These are phyloP conservation scores for Capsicum baccatum DNA, from an alignment of 257 asterid genomes.

Conservation along the genomic window DNA sequence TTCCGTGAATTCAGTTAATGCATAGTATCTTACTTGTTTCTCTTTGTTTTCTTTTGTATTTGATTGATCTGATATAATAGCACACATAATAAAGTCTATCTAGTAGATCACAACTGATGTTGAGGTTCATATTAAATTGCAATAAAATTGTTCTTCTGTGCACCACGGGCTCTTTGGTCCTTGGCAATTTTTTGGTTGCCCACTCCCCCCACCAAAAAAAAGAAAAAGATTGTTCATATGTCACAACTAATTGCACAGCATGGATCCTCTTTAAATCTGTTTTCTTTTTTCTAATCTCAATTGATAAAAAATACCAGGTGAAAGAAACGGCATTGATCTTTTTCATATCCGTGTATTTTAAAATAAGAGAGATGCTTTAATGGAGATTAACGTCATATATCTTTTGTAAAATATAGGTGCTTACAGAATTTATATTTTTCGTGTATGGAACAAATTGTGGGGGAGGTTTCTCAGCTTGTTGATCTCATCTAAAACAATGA, in stretches of 20 bases:
- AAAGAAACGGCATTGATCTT: neutral
- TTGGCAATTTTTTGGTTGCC: neutral
- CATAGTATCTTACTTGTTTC: neutral
- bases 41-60: conserved; percentile 6
- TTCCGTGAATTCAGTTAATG: neutral
- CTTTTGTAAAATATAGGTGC: conserved; percentile 7
- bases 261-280: conserved; percentile 1
- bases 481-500: no score
- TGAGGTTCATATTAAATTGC: neutral
- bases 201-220: no score
- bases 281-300: neutral
- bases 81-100: neutral
- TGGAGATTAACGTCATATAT: conserved; percentile 1
- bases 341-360: neutral
- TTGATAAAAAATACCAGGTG: neutral
- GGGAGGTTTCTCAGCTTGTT: neutral
- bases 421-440: conserved; percentile 4
- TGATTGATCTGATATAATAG: neutral
- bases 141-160: neutral
- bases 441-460: neutral
- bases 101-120: conserved; percentile 16
- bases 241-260: neutral
- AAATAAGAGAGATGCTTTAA: conserved; percentile 7
- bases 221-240: neutral
- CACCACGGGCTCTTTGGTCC: neutral